phyloP scores from a whole-genome alignment of 176 grass and related monocot genomes.

The Oryza australiensis region DNA sequence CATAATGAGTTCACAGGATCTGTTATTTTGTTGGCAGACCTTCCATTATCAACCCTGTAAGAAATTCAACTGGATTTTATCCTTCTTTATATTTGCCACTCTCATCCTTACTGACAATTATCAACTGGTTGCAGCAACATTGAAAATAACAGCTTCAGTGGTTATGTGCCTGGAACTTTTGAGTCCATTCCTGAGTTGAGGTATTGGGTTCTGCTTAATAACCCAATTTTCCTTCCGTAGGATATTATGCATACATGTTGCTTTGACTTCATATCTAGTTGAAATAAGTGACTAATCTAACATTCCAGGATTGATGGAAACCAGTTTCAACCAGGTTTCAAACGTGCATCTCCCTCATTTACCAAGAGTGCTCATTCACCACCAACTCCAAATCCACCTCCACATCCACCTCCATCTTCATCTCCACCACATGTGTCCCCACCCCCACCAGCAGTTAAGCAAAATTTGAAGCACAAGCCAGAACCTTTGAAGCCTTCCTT shows the following conservation, averaged over 20 bases:
- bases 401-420: conserved; percentile 16
- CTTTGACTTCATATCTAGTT: conserved; percentile 38
- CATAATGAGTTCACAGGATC: conserved; percentile 85
- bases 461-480: conserved; percentile 52
- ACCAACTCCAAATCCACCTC: too few species aligned
- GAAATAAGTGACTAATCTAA: conserved; percentile 29
- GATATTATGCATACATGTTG: conserved; percentile 10
- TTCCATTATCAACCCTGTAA: conserved; percentile 81
- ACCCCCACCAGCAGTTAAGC: conserved; percentile 44
- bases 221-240: neutral
- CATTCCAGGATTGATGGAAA: conserved; percentile 81
- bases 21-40: conserved; percentile 73
- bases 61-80: conserved; percentile 34
- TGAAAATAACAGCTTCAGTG: conserved; percentile 84
- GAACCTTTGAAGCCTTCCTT: conserved; percentile 50
- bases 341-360: conserved; percentile 34
- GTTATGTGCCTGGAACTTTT: conserved; percentile 83
- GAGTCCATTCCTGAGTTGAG: conserved; percentile 72
- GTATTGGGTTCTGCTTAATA: conserved; percentile 41
- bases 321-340: conserved; percentile 59
- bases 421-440: conserved; percentile 24
- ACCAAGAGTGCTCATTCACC: conserved; percentile 43
- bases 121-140: conserved; percentile 61
- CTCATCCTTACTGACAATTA: conserved; percentile 29
- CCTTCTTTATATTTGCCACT: conserved; percentile 6